Base-by-base conservation (phyloP, 331 rosid genomes). In the Rosa hybrid region DNA sequence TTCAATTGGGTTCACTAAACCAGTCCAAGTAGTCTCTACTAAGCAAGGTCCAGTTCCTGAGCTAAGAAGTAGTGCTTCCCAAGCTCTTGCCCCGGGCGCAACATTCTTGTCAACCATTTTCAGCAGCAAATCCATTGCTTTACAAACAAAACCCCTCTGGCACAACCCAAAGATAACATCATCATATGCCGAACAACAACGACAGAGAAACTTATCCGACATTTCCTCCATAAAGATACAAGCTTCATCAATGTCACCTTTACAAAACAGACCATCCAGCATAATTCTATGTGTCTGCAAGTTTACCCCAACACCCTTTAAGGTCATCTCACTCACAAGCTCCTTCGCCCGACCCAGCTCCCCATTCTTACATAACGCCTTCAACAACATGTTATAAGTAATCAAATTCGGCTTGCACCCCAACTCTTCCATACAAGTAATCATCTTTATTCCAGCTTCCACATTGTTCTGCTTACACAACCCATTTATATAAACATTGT, bases 391-490 rank as follows among this genome's bases (percentile, higher is more conserved):
- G 86, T 89, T 90, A 68, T 85, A 91, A 56, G 94, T 91, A 79
- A 90, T 91, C 81, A 88, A 90, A 83, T 92, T 87, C 9, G 98
- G 86, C 76, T 88, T 84, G 88, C 96, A 90, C 53, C 92, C 90
- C 77, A 94, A 82, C 50, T 83, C 87, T 67, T 91, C 91, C 97
- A 92, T 92, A 46, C 83, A 84, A 74, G 76, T 76, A 71, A 86
- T 80, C 81, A 89, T 83, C 76, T 84, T 63, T 68, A 89, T 65
- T 6, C 89, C 94, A 50, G 75, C 88, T 10, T 86, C 86, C 14
- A 84, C 71, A 8, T 89, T 84, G 34, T 83, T 85, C 85, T 87
- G 91, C 83, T 90, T 88, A 85, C 93, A 90, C 84, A 95, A 84
- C 75, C 96, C 97, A 83, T 80, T 84, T 77, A 93, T 85, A 51